Base-by-base conservation (phyloP, 208 protist genomes). In the Acanthamoeba royreba region DNA sequence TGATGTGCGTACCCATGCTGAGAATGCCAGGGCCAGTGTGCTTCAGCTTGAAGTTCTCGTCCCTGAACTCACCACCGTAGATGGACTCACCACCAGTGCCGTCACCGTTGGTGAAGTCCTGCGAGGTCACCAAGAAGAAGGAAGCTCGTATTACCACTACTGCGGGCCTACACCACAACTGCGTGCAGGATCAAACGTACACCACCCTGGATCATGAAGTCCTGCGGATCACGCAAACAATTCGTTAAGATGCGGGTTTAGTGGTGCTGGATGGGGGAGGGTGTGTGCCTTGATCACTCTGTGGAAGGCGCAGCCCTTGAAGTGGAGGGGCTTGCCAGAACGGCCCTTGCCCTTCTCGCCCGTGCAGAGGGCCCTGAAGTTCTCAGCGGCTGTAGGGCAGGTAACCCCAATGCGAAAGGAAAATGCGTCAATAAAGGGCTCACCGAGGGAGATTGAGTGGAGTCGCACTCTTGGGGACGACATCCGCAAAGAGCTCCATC, bases 21-120 rank as follows among this genome's bases (percentile, higher is more conserved):
- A 99, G 97, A 49, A 98, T 97, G 79, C 99, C 98, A 49, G 89
- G 94, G 43, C 93, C 94, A 13, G 94, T 96, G 94, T 98, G 97
- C 96, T 99, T 99, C n/a, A 98, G 97, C 35, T 97, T 97, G 93
- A 99, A 99, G 90, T 98, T 99, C 97, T 99, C 99, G 94, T 99
- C 98, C 25, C 95, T 95, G 93, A 98, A 98, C 94, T 98, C 96
- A 38, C 96, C 96, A 40, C 96, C 96, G 45, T 97, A 99, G 95
- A 99, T 99, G 43, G 98, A 99, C 92, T 99, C 97, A 25, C 99
- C 98, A 85, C 99, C 99, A 22, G 97, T 99, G 45, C 99, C 99
- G 96, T 99, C 98, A 81, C 96, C 96, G 40, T 95, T 92, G 5
- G 98, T 99, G 94, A 99, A 99, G 96, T 99, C n/a, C n/a, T n/a